Evolutionary conservation across 768 basidiomycete genomes (phyloP), one percentile per base, ranked within the genome.

Genomic region (Hypholoma sublateritium): DNA sequence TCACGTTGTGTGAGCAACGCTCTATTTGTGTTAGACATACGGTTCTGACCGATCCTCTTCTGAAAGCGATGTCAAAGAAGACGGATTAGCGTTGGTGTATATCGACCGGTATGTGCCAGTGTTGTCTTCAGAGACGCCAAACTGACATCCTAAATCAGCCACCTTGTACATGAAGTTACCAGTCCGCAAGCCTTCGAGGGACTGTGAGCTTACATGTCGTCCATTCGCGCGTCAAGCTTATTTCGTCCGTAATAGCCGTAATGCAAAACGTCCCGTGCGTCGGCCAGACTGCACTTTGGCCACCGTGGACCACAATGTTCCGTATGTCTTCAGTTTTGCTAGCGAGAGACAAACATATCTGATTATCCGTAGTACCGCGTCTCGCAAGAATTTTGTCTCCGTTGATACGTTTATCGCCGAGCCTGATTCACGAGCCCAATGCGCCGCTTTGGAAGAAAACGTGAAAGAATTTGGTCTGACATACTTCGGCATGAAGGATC

Each of bases 121-220:
- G 21, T 16, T 45, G 56, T 7, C 53, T 17, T 12, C 49, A 37
- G 50, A 55, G 28, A 57, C 44, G 32, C 19, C 4, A 59, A 67
- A 13, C 17, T 53, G 22, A 53, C 44, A 13, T 16, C 28, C 49
- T 39, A 39, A 35, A 50, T 47, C 56, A 83, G 82, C 14, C 82
- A 84, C 63, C 76, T 84, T 17, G 90, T 96, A 21, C 93, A 95
- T 64, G 93, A 95, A 77, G 93, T 95, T 51, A 95, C 93, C n/a
- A 91, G 87, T 56, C 93, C 93, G 39, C 93, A 95, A 72, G 93
- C 93, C 2, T 93, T 93, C 65, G 91, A 93, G 72, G 91, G 91
- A 67, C 76, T 94, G 84, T 89, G 62, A 70, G 85, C 60, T 2
- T 51, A 17, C 5, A 36, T 50, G 25, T 44, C 28, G 56, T 41